phyloP scores from a whole-genome alignment of 441 rosid species.

The Biscutella laevigata region DNA sequence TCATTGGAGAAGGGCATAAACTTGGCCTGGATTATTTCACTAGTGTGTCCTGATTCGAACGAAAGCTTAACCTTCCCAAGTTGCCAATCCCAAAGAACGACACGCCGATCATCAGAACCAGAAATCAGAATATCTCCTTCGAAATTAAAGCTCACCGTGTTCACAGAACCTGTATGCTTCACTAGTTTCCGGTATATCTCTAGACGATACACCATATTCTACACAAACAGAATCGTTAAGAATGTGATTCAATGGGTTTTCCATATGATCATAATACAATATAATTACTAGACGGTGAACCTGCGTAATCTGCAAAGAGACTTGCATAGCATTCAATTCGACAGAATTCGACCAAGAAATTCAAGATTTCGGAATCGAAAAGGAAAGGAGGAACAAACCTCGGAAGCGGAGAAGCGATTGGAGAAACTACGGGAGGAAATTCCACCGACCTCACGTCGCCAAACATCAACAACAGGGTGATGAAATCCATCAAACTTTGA shows the following conservation, averaged over 20 bases:
- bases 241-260: background rate
- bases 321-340: background rate
- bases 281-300: too few relatives aligned
- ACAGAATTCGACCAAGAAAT: background rate
- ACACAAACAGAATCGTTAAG: constrained; percentile 4
- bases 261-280: background rate
- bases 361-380: background rate
- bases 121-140: constrained; percentile 58
- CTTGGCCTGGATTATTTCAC: constrained; percentile 81
- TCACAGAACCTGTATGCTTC: constrained; percentile 80
- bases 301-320: too few relatives aligned
- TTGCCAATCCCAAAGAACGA: constrained; percentile 83
- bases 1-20: constrained; percentile 77
- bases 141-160: constrained; percentile 61
- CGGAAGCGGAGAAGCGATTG: constrained; percentile 62
- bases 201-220: constrained; percentile 74
- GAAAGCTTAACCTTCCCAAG: constrained; percentile 52
- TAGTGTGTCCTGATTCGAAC: constrained; percentile 61
- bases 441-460: constrained; percentile 69
- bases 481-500: constrained; percentile 25
- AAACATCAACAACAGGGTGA: constrained; percentile 50
- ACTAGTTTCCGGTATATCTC: constrained; percentile 54
- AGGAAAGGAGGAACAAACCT: constrained; percentile 36
- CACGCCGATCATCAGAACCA: constrained; percentile 74
- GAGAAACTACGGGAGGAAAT: constrained; percentile 58